Percentiles rank a stretch among this genome's conserved stretches.
These are phyloP conservation scores for Irpex lacteus DNA, from an alignment of 1,284 basidiomycete species.

Conservation along the genomic window DNA sequence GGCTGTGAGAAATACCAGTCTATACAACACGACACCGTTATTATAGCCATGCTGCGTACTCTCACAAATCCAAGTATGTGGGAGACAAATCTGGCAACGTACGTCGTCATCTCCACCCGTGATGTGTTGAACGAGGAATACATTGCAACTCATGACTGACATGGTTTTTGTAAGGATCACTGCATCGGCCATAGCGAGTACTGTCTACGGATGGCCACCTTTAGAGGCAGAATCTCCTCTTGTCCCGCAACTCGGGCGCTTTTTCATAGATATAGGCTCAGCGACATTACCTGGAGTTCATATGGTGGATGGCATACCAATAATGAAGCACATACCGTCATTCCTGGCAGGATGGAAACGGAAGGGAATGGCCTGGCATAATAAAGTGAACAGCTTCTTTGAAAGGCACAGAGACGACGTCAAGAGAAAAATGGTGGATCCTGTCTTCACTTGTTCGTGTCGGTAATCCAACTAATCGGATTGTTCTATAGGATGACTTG, in stretches of 20 bases:
- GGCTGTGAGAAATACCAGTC: neutral
- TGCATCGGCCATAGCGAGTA: neutral
- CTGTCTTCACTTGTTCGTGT: too few species aligned
- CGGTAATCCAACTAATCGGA: too few species aligned
- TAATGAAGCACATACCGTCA: conserved; percentile 10
- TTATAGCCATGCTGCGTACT: neutral
- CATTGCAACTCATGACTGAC: neutral
- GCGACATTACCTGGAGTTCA: neutral
- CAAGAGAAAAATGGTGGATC: neutral
- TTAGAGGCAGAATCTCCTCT: neutral
- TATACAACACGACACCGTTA: neutral
- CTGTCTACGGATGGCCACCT: neutral
- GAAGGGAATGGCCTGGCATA: conserved; percentile 4
- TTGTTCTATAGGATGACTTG: neutral
- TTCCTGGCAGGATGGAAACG: conserved; percentile 9
- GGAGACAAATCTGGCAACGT: neutral
- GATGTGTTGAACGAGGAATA: neutral
- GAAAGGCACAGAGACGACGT: neutral
- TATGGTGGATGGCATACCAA: neutral
- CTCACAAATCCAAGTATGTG: too few species aligned
- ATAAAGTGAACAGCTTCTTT: conserved; percentile 7
- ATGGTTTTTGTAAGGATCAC: neutral
- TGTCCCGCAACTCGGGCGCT: neutral
- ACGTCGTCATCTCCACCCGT: neutral
- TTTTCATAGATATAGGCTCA: neutral